Conservation (phyloP, 768 basidiomycete species). For the Boletus sp. region DNA sequence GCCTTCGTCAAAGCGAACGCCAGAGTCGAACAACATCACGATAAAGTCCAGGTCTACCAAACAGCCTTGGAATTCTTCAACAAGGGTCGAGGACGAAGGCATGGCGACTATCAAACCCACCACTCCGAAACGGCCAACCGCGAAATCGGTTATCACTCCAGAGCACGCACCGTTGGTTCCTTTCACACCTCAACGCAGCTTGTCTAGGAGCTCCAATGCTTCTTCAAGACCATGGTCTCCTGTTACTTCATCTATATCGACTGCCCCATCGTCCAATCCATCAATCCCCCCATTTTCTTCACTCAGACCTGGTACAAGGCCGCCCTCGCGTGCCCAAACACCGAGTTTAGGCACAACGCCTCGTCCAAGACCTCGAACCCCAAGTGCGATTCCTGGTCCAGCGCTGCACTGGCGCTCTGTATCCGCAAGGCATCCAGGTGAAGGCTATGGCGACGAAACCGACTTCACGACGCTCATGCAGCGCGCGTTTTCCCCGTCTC, state of each 20-base stretch:
- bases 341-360: conserved; percentile 49
- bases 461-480: conserved; percentile 45
- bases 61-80: conserved; percentile 80
- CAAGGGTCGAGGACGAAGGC: conserved; percentile 61
- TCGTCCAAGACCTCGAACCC: conserved; percentile 74
- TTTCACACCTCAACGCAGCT: conserved; percentile 55
- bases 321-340: conserved; percentile 61
- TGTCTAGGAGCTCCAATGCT: conserved; percentile 71
- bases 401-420: conserved; percentile 46
- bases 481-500: conserved; percentile 62
- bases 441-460: conserved; percentile 47
- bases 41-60: conserved; percentile 41
- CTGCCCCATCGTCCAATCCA: conserved; percentile 51
- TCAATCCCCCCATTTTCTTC: conserved; percentile 37
- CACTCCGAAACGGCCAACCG: conserved; percentile 47
- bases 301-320: conserved; percentile 30
- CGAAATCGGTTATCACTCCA: conserved; percentile 47
- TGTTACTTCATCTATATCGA: conserved; percentile 67
- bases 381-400: conserved; percentile 75
- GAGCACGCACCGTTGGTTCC: conserved; percentile 47
- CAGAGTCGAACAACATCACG: conserved; percentile 40
- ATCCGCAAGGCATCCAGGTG: conserved; percentile 47
- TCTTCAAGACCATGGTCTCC: conserved; percentile 84
- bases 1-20: conserved; percentile 40
- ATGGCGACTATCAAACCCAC: conserved; percentile 46